Evolutionary conservation across 805 yeast genomes (phyloP), one percentile per base, ranked within the genome.

Genomic region (Kodamaea kaohsiungensis): DNA sequence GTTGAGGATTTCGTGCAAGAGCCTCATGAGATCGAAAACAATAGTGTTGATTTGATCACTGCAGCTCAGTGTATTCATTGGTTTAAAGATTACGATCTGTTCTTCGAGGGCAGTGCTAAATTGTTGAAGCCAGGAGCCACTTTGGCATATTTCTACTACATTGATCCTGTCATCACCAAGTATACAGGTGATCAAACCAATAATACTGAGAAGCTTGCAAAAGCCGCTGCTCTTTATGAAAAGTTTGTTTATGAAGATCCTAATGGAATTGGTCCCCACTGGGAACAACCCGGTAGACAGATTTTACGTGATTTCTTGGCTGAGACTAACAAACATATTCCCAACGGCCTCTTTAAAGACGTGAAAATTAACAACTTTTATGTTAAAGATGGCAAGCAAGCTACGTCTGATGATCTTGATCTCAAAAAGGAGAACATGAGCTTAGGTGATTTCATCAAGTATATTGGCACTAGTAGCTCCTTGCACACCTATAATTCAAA

Each of bases 271-370:
- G 92, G 92, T 0, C 84, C 85, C 0, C 83, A 83, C 64, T 92
- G 98, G 98, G 88, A 89, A 61, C 88, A 87, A 60, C 95, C 96
- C 0, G 98, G 97, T 0, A 75, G 96, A 48, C 52, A 64, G 5
- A 70, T 80, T 12, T 67, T 92, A 35, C 71, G 85, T 50, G 57
- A 71, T 6, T 63, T 77, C 54, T 76, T 80, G 57, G 62, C 58
- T 13, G 80, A 72, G 9, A 73, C 85, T 4, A 65, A 72, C 37
- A 61, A 79, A n/a, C 61, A 64, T 19, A 72, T 76, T 2, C 84
- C 87, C 2, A 25, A 52, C 0, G 72, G 68, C 1, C 54, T 62
- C 12, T 88, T 78, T 65, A 58, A 63, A 0, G 79, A 84, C 54
- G 56, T 73, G 13, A 59, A 38, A 25, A 67, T 70, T 45, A 64